Base-by-base conservation (phyloP, 2,329 filamentous ascomycete species). In the Nemania sp. region DNA sequence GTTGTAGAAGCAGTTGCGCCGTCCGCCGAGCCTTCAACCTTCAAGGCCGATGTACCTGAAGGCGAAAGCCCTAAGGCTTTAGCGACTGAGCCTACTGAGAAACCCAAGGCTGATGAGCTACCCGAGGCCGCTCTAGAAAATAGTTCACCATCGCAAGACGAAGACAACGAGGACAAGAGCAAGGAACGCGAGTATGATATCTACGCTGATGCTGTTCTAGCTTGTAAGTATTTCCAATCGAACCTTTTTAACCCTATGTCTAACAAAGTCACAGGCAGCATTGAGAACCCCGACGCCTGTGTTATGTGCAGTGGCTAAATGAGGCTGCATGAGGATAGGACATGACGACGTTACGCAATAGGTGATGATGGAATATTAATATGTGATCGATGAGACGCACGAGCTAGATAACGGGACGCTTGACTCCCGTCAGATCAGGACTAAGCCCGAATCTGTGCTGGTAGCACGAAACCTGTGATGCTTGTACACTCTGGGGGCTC, bases 281-380 rank as follows among this genome's bases (percentile, higher is more conserved):
- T 99, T 80, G 94, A 98, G 79, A 98, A 98, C 85, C 93, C 92
- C 74, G 96, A 99, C 80, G 87, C 91, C 55, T 99, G 96, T 80
- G 80, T 97, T 72, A 98, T 99, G 96, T 99, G 96, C 90, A 97
- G 93, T 82, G 95, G 94, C 85, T 98, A 88, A 76, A 24, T 2
- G 29, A 49, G 32, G 59, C n/a, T 65, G 24, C 7, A 47, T 54
- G 45, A 43, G 57, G 27, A 65, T 10, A 51, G 27, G 67, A 64
- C 66, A 58, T 72, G 68, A 74, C 49, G 73, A 77, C 61, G 61
- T 72, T 71, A 75, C 58, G 72, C 58, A 64, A 72, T 67, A 62
- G 72, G 66, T 69, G 66, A 75, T 63, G 71, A 74, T 49, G 57
- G 70, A 70, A 49, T 45, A 20, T 62, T 65, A 67, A 65, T 67